Evolutionary conservation across 192 early-diverging fungal species (phyloP).

Genomic region (Coemansia reversa): DNA sequence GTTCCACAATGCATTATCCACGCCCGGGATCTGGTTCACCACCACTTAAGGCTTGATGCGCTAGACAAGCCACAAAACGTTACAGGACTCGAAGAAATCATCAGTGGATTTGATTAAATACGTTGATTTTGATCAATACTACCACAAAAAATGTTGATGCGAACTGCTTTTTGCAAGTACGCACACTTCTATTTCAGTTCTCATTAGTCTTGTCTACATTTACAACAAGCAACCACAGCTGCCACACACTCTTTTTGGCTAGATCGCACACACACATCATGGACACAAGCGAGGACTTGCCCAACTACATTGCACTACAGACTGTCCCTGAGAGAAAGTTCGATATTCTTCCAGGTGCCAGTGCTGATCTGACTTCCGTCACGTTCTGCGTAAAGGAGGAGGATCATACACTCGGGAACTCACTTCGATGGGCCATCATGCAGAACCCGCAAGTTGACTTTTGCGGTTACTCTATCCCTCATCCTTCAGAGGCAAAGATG

Average conservation of each 20-base stretch:
- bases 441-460: slow-evolving; percentile 91
- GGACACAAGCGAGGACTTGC: slow-evolving; percentile 13
- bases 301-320: slow-evolving; percentile 42
- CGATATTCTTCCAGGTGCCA: slow-evolving; percentile 56
- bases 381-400: slow-evolving; percentile 91
- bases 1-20: slow-evolving; percentile 81
- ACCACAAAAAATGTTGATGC: not conserved
- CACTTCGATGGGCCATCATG: slow-evolving; percentile 90
- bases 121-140: slow-evolving; percentile 6
- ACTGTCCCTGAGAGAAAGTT: slow-evolving; percentile 43
- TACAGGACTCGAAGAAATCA: slow-evolving; percentile 43
- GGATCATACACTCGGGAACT: slow-evolving; percentile 96
- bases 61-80: slow-evolving; percentile 37
- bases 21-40: slow-evolving; percentile 60
- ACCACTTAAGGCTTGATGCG: slow-evolving; percentile 49
- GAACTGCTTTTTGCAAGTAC: not conserved
- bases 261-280: not conserved
- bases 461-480: slow-evolving; percentile 96
- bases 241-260: not conserved
- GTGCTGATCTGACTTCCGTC: slow-evolving; percentile 69
- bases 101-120: slow-evolving; percentile 19
- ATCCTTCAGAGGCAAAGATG: slow-evolving; percentile 91
- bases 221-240: not conserved
- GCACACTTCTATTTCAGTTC: not conserved
- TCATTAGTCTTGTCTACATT: not conserved